These are phyloP conservation scores for Coriolopsis trogii DNA, from an alignment of 1,284 basidiomycete species.

Conservation along the genomic window DNA sequence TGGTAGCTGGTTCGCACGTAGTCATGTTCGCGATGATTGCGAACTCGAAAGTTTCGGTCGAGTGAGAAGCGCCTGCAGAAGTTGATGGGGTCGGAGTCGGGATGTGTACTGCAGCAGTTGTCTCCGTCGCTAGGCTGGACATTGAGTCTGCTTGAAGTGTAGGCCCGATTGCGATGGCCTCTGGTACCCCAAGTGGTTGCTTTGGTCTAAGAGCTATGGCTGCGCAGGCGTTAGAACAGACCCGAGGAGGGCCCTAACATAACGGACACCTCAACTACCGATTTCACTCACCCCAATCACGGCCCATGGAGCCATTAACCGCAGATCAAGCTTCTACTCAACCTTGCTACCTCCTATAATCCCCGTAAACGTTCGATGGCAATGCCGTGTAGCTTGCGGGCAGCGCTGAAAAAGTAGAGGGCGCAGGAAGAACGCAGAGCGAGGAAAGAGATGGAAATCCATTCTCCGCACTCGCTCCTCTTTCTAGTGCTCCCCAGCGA, in stretches of 20 bases:
- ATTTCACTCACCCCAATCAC: too few species aligned
- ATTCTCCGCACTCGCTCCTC: neutral
- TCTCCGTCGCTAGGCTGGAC: too few species aligned
- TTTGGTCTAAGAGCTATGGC: too few species aligned
- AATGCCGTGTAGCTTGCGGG: neutral
- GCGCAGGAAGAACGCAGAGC: too few species aligned
- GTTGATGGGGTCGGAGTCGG: neutral
- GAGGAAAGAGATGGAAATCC: neutral
- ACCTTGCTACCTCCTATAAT: neutral
- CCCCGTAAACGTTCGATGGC: neutral
- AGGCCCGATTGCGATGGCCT: too few species aligned
- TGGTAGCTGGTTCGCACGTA: slow-evolving; percentile 21
- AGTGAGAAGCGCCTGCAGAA: neutral
- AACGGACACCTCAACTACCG: too few species aligned
- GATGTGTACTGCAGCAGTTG: too few species aligned
- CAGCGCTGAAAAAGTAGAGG: too few species aligned
- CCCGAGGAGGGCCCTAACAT: too few species aligned
- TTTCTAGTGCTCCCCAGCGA: neutral
- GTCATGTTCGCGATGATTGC: slow-evolving; percentile 9
- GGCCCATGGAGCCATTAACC: neutral
- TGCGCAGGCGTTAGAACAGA: too few species aligned
- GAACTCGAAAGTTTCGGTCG: slow-evolving; percentile 15
- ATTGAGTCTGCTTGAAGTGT: too few species aligned
- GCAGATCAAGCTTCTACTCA: neutral
- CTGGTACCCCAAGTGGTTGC: too few species aligned